Percentiles rank a stretch among this genome's conserved stretches.
phyloP scores from a whole-genome alignment of 116 monocot genomes.

The Zostera marina region DNA sequence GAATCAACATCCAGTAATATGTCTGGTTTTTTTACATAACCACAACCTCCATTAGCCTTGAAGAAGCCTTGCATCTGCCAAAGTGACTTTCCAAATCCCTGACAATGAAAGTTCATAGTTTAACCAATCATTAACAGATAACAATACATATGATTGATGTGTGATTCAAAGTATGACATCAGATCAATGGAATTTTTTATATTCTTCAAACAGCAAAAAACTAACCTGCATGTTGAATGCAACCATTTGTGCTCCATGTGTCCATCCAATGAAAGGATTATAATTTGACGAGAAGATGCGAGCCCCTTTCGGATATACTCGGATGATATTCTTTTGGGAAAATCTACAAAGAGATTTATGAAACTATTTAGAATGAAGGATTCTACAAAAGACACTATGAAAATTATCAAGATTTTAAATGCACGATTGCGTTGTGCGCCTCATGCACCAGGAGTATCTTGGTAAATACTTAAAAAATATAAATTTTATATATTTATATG shows the following conservation, averaged over 20 bases:
- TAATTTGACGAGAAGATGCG: constrained; percentile 55
- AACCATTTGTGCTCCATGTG: constrained; percentile 94
- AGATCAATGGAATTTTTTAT: not conserved
- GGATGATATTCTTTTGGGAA: constrained; percentile 17
- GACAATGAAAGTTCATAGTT: not conserved
- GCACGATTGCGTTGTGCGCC: no score
- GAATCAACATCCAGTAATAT: constrained; percentile 16
- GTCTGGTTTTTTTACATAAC: constrained; percentile 70
- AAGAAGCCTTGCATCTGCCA: constrained; percentile 79
- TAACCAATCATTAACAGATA: not conserved
- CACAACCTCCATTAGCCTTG: constrained; percentile 75
- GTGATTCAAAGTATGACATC: not conserved
- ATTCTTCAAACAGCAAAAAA: not conserved
- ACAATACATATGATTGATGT: not conserved
- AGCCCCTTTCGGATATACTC: constrained; percentile 54
- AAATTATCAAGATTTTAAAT: no score
- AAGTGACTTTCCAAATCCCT: constrained; percentile 57
- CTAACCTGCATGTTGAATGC: constrained; percentile 83
- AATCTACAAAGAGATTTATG: constrained; percentile 3
- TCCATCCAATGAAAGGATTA: constrained; percentile 57
- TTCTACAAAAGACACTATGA: not conserved
- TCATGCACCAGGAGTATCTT: no score
- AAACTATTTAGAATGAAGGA: no score
- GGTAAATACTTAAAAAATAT: no score
- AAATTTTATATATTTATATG: no score